These are phyloP conservation scores for Solanum stenotomum DNA, from an alignment of 257 asterid genomes.

Conservation along the genomic window DNA sequence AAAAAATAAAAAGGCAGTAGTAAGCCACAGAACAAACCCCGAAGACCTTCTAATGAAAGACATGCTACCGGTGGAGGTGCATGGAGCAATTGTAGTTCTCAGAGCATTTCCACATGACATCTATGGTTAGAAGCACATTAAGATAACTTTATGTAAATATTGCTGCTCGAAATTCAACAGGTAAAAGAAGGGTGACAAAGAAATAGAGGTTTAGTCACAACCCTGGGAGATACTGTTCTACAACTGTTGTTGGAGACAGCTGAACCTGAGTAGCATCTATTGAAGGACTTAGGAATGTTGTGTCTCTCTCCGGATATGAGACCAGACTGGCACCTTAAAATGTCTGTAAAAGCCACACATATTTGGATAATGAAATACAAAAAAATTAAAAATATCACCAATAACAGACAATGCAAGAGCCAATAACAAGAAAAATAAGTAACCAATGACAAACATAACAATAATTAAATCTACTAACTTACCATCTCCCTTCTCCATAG, in stretches of 20 bases:
- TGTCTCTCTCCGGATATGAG: conserved; percentile 18
- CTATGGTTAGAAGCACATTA: conserved; percentile 22
- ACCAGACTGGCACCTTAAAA: conserved; percentile 26
- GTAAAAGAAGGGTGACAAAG: background rate
- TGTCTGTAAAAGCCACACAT: conserved; percentile 22
- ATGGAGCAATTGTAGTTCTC: conserved; percentile 30
- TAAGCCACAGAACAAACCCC: conserved; percentile 18
- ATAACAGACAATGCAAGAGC: background rate
- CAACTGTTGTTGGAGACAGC: conserved; percentile 17
- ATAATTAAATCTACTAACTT: conserved; percentile 5
- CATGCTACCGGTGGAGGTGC: conserved; percentile 29
- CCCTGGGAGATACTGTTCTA: conserved; percentile 23
- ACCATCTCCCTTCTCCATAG: conserved; percentile 48
- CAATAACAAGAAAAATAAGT: background rate
- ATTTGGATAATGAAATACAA: background rate
- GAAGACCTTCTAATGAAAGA: conserved; percentile 32
- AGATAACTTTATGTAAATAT: background rate
- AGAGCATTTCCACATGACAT: conserved; percentile 31
- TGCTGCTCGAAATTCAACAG: background rate
- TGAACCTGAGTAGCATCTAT: conserved; percentile 5
- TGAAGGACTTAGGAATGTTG: conserved; percentile 25
- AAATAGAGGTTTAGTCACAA: conserved; percentile 15
- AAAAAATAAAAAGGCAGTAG: background rate
- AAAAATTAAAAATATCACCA: conserved; percentile 1
- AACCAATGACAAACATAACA: background rate